Evolutionary conservation across 805 yeast species (phyloP).

Genomic region (Pichia pseudocactophila): DNA sequence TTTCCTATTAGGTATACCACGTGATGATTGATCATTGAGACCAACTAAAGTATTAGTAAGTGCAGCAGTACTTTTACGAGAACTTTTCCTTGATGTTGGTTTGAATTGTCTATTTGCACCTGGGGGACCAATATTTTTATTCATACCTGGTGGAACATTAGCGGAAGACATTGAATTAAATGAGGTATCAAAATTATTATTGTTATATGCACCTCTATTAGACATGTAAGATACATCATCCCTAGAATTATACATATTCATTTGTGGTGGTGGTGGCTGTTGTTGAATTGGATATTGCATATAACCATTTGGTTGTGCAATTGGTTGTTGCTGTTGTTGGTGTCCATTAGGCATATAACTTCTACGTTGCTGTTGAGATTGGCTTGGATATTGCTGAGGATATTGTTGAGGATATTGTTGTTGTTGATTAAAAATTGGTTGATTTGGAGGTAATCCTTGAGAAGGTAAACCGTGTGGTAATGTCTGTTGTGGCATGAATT

Average conservation of each 20-base stretch:
- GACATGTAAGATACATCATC: constrained; percentile 20
- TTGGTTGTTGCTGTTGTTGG: constrained; percentile 1
- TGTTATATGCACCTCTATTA: constrained; percentile 8
- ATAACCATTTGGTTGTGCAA: constrained; percentile 1
- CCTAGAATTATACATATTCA: constrained; percentile 8
- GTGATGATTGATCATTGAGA: constrained; percentile 15
- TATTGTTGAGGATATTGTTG: constrained; percentile 5
- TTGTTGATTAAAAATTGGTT: constrained; percentile 20
- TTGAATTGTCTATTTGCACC: constrained; percentile 23
- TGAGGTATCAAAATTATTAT: constrained; percentile 9
- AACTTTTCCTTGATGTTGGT: constrained; percentile 35
- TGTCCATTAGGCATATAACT: constrained; percentile 1
- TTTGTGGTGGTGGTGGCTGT: constrained; percentile 7
- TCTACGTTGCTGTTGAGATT: constrained; percentile 7
- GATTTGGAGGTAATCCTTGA: constrained; percentile 27
- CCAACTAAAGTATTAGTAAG: constrained; percentile 21
- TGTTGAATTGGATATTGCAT: constrained; percentile 10
- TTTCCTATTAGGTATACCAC: constrained; percentile 20
- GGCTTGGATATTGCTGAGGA: constrained; percentile 5
- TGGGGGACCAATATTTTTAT: not conserved
- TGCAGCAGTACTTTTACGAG: constrained; percentile 31
- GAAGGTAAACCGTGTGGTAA: constrained; percentile 28
- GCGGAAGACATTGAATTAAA: constrained; percentile 7
- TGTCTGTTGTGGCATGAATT: constrained; percentile 21
- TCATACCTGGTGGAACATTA: constrained; percentile 1